A percentile compares a stretch with the other conserved stretches of the same genome.
Conservation (phyloP, 192 early-diverging fungal genomes). For the Allomyces javanicus region DNA sequence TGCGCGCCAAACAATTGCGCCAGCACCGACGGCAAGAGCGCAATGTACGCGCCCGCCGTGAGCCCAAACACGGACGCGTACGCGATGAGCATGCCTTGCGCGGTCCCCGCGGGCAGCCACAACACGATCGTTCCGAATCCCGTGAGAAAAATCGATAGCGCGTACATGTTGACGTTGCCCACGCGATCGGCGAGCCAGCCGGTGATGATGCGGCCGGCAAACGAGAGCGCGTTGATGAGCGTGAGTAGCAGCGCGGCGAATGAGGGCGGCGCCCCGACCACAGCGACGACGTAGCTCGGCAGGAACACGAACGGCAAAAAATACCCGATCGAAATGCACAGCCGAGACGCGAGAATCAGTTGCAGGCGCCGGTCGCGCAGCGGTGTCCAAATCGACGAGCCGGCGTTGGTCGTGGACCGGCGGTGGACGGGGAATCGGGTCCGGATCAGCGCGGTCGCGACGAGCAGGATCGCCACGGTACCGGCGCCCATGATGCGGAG, state of each 20-base stretch:
- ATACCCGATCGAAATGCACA: constrained; percentile 10
- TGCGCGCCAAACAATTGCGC: not conserved
- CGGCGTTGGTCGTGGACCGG: not conserved
- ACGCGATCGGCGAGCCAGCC: not conserved
- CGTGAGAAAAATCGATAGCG: constrained; percentile 19
- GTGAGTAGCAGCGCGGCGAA: constrained; percentile 14
- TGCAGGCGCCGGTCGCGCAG: not conserved
- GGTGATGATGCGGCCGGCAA: constrained; percentile 25
- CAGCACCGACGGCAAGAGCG: not conserved
- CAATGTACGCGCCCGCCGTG: not conserved
- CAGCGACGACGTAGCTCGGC: constrained; percentile 19
- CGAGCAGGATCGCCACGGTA: constrained; percentile 17
- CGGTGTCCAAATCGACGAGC: not conserved
- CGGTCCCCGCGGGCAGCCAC: constrained; percentile 17
- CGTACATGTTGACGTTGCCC: constrained; percentile 40
- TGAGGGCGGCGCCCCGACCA: constrained; percentile 13
- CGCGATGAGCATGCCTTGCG: not conserved
- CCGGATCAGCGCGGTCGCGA: constrained; percentile 6
- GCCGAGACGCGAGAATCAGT: not conserved
- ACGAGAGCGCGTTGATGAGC: constrained; percentile 35
- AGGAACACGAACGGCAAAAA: constrained; percentile 20
- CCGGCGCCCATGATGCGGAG: constrained; percentile 26
- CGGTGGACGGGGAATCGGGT: constrained; percentile 4
- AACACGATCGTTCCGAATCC: constrained; percentile 21
- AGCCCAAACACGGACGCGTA: not conserved